These are phyloP conservation scores for Penicillium argentinense DNA, from an alignment of 495 filamentous ascomycete species.

Conservation along the genomic window DNA sequence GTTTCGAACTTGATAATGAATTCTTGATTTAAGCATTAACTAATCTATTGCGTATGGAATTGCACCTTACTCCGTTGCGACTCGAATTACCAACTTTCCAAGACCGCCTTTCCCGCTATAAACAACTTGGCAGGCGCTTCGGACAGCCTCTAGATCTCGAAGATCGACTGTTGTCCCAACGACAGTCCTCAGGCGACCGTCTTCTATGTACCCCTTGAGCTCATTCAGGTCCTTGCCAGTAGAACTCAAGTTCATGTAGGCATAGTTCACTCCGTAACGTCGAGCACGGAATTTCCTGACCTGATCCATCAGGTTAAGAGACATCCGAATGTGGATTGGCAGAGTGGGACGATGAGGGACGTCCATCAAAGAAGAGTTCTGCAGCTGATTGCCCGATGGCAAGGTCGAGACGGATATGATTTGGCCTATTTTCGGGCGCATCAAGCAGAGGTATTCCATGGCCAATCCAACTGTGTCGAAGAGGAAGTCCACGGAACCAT, in stretches of 20 bases:
- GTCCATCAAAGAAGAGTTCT: constrained; percentile 22
- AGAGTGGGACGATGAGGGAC: constrained; percentile 24
- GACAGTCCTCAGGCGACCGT: constrained; percentile 44
- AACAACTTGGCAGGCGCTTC: constrained; percentile 44
- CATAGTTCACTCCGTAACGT: constrained; percentile 38
- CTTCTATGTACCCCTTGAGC: constrained; percentile 39
- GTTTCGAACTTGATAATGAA: no score
- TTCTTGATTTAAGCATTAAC: no score
- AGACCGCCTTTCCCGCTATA: constrained; percentile 51
- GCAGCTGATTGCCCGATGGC: constrained; percentile 11
- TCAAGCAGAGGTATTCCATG: constrained; percentile 33
- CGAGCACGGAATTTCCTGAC: constrained; percentile 24
- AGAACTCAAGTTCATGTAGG: constrained; percentile 35
- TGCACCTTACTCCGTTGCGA: no score
- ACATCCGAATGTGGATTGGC: constrained; percentile 27
- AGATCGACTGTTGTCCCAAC: constrained; percentile 40
- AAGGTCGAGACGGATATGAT: constrained; percentile 14
- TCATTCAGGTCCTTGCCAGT: constrained; percentile 40
- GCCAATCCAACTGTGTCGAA: constrained; percentile 47
- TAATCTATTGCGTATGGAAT: no score
- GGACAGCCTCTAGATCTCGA: constrained; percentile 43
- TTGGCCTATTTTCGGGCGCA: constrained; percentile 27
- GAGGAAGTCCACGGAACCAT: constrained; percentile 49
- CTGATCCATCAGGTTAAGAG: constrained; percentile 35
- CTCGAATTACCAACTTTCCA: constrained; percentile 50